A percentile compares a stretch with the other conserved stretches of the same genome.
Conservation (phyloP, 176 grass and related monocot genomes). For the Cymbopogon citratus region DNA sequence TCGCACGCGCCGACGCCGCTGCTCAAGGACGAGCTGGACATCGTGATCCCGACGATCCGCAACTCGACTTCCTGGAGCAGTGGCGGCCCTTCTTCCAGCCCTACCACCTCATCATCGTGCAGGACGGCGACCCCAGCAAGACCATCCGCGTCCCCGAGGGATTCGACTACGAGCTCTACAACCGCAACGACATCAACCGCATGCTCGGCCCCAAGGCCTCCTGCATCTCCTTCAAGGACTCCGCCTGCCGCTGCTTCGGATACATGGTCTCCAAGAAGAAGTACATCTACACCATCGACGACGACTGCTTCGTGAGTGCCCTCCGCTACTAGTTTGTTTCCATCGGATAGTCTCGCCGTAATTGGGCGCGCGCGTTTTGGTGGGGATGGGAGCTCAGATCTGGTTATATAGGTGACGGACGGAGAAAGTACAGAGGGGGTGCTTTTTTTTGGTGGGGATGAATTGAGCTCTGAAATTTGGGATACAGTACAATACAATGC, state of each 20-base stretch:
- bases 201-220: conserved; percentile 83
- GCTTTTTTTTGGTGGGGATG: not conserved
- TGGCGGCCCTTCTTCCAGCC: conserved; percentile 94
- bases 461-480: not conserved
- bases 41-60: conserved; percentile 95
- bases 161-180: conserved; percentile 99
- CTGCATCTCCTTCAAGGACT: conserved; percentile 99
- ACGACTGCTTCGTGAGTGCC: conserved; percentile 92
- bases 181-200: conserved; percentile 89
- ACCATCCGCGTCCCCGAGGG: conserved; percentile 73
- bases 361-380: not conserved
- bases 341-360: not conserved
- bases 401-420: not conserved
- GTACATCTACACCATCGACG: conserved; percentile 99
- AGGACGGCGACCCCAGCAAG: conserved; percentile 77
- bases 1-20: conserved; percentile 24
- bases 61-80: conserved; percentile 97
- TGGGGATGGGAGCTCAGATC: not conserved
- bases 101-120: conserved; percentile 97
- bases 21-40: conserved; percentile 92
- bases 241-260: conserved; percentile 82
- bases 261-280: conserved; percentile 99
- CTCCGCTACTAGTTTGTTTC: not conserved
- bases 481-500: not conserved
- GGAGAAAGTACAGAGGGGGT: not conserved